phyloP scores from a whole-genome alignment of 495 filamentous ascomycete species.

The Hypoxylon rickii region DNA sequence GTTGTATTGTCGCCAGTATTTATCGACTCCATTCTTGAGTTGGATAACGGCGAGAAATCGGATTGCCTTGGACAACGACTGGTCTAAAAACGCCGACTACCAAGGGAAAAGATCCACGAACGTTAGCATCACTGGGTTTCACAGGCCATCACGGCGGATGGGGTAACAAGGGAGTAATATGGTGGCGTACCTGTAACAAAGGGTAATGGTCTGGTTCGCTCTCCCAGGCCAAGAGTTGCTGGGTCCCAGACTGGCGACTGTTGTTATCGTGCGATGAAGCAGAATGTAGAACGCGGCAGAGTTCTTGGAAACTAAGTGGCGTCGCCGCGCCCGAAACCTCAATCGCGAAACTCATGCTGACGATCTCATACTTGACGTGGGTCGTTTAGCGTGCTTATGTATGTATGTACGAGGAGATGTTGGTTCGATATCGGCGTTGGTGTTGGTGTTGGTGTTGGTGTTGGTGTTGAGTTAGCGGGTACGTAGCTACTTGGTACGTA shows the following conservation, averaged over 20 bases:
- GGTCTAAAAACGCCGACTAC: conserved; percentile 81
- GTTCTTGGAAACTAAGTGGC: conserved; percentile 63
- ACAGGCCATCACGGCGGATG: too few relatives aligned
- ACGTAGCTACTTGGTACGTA: too few relatives aligned
- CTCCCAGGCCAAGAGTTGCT: conserved; percentile 89
- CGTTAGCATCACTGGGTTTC: too few relatives aligned
- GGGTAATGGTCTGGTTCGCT: conserved; percentile 72
- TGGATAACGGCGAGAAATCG: conserved; percentile 92
- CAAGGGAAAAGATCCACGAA: too few relatives aligned
- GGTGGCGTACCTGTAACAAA: conserved; percentile 69
- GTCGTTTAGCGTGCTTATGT: not conserved
- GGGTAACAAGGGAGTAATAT: too few relatives aligned
- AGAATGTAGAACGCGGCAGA: conserved; percentile 70
- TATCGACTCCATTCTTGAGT: conserved; percentile 93
- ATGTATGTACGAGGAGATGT: not conserved
- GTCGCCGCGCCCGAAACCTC: conserved; percentile 58
- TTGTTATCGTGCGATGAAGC: conserved; percentile 75
- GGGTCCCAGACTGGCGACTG: conserved; percentile 75
- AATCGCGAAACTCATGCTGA: conserved; percentile 56
- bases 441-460: too few relatives aligned
- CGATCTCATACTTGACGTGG: not conserved
- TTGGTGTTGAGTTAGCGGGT: too few relatives aligned
- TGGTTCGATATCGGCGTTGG: too few relatives aligned
- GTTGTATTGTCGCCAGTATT: conserved; percentile 79
- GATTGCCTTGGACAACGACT: conserved; percentile 69